phyloP scores from a whole-genome alignment of 768 basidiomycete species.

The Cyclocybe cylindracea region DNA sequence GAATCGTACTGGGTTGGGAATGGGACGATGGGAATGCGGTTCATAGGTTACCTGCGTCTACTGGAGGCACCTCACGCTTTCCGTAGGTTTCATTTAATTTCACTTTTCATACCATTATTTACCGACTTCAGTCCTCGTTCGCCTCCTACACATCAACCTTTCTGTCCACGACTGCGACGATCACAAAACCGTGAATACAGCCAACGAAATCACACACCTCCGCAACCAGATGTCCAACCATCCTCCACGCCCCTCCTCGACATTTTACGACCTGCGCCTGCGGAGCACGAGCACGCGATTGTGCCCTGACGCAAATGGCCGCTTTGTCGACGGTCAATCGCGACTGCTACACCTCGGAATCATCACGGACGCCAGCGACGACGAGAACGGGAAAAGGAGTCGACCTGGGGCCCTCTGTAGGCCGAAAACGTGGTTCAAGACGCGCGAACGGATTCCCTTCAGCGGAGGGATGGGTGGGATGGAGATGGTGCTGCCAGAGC shows the following conservation, averaged over 20 bases:
- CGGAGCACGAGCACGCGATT: slow-evolving; percentile 60
- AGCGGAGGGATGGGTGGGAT: slow-evolving; percentile 57
- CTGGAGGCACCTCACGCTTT: slow-evolving; percentile 55
- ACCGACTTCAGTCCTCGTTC: background rate
- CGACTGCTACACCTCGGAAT: background rate
- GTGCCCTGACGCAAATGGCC: slow-evolving; percentile 64
- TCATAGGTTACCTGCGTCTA: slow-evolving; percentile 72
- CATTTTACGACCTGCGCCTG: slow-evolving; percentile 80
- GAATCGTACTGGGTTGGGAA: slow-evolving; percentile 91
- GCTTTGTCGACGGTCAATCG: slow-evolving; percentile 43
- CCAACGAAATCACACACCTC: slow-evolving; percentile 49
- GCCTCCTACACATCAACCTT: no score
- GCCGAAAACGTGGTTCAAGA: slow-evolving; percentile 57
- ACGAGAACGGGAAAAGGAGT: slow-evolving; percentile 10
- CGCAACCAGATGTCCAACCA: slow-evolving; percentile 67
- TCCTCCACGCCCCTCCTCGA: slow-evolving; percentile 67
- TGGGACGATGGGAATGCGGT: slow-evolving; percentile 94
- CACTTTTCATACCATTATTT: slow-evolving; percentile 9
- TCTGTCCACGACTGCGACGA: background rate
- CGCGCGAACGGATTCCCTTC: slow-evolving; percentile 54
- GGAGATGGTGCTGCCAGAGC: slow-evolving; percentile 18
- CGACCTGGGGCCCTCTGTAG: slow-evolving; percentile 68
- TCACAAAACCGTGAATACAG: slow-evolving; percentile 25
- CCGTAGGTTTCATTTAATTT: slow-evolving; percentile 45
- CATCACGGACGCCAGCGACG: no score